phyloP scores from a whole-genome alignment of 2,329 filamentous ascomycete genomes.

The Berkeleyomyces basicola region DNA sequence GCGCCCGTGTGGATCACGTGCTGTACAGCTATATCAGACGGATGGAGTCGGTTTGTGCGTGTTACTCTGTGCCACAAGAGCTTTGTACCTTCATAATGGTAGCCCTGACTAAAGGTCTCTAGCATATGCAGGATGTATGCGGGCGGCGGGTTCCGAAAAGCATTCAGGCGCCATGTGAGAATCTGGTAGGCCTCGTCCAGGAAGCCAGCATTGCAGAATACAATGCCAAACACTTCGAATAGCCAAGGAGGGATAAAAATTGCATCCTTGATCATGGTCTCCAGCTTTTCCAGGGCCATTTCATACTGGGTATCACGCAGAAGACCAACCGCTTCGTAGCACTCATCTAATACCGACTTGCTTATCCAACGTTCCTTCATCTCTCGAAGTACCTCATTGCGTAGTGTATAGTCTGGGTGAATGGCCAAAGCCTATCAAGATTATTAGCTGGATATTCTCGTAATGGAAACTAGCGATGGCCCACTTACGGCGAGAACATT shows the following conservation, averaged over 20 bases:
- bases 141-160: slow-evolving; percentile 31
- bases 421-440: slow-evolving; percentile 46
- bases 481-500: slow-evolving; percentile 45
- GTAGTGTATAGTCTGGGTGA: slow-evolving; percentile 71
- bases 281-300: slow-evolving; percentile 54
- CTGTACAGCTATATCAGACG: slow-evolving; percentile 44
- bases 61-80: slow-evolving; percentile 59
- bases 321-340: slow-evolving; percentile 52
- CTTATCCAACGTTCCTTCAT: slow-evolving; percentile 55
- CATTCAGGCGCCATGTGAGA: slow-evolving; percentile 14
- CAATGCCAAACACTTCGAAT: slow-evolving; percentile 59
- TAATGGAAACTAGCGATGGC: background rate
- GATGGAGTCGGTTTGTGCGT: slow-evolving; percentile 22
- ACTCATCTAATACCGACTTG: slow-evolving; percentile 36
- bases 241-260: slow-evolving; percentile 52
- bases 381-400: slow-evolving; percentile 51
- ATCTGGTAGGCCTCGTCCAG: slow-evolving; percentile 61
- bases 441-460: background rate
- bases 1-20: slow-evolving; percentile 59
- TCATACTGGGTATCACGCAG: slow-evolving; percentile 73
- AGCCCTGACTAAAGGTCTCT: slow-evolving; percentile 51
- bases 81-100: slow-evolving; percentile 46
- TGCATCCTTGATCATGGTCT: slow-evolving; percentile 43
- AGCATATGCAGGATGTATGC: slow-evolving; percentile 55
- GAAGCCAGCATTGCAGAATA: slow-evolving; percentile 54